Evolutionary conservation across 192 early-diverging fungal species (phyloP), one percentile per base, ranked within the genome.

Genomic region (Umbelopsis sp.): DNA sequence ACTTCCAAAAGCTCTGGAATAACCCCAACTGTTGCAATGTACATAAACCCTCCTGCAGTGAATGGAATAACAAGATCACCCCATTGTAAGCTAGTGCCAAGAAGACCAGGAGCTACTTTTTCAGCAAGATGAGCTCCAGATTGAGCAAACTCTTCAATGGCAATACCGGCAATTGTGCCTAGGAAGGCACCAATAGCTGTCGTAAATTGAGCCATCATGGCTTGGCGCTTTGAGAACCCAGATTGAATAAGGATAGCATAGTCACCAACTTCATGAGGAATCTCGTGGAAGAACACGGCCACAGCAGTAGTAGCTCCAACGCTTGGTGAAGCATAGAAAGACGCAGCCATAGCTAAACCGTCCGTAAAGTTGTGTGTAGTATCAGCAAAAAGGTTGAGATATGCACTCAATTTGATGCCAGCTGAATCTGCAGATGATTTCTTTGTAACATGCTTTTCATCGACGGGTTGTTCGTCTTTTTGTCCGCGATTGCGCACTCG

Each of bases 281-380:
- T 94, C 77, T 95, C 93, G 73, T 95, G 93, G 83, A 95, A 92
- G 41, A 93, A 92, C 23, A 95, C 91, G 0, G 93, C 93, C 0
- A 95, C 88, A 35, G 91, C 89, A 8, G 93, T 95, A 3, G 92
- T 92, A 7, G 92, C 86, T n/a, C 93, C 93, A 25, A 92, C 86
- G 3, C 89, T 87, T 27, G 91, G 92, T 33, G 91, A 92, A 46
- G 90, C 82, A 66, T 92, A 91, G 73, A 95, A 94, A 22, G 93
- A 93, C 1, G 91, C 91, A 0, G 92, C 86, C 87, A 95, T 91
- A 4, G 93, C 90, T 45, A 95, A 78, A 4, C 93, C 93, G 67
- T 95, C 93, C 6, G 93, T 92, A 70, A 94, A 92, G 76, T 92
- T 92, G 84, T 95, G 93, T 12, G 93, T 86, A 13, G 89, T 87